These are phyloP conservation scores for Parastagonospora avenae DNA, from an alignment of 2,329 filamentous ascomycete genomes.

Conservation along the genomic window DNA sequence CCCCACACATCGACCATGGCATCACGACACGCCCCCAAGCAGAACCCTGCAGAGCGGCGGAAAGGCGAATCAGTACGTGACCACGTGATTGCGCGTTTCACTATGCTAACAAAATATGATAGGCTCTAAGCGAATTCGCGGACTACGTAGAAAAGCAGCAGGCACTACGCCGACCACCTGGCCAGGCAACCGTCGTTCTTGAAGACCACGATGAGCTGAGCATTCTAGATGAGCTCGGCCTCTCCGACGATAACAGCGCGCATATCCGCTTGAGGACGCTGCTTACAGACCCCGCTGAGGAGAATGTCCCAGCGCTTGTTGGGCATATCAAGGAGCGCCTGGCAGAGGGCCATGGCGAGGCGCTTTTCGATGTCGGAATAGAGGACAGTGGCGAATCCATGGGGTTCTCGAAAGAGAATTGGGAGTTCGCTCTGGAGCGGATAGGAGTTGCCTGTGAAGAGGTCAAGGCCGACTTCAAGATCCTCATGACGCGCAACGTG, in stretches of 20 bases:
- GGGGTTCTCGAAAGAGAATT: slow-evolving; percentile 74
- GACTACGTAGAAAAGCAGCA: slow-evolving; percentile 98
- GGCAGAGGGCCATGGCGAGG: slow-evolving; percentile 84
- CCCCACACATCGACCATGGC: slow-evolving; percentile 35
- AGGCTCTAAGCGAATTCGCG: slow-evolving; percentile 92
- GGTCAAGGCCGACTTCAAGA: slow-evolving; percentile 73
- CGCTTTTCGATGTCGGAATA: slow-evolving; percentile 87
- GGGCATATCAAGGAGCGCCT: slow-evolving; percentile 67
- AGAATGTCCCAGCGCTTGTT: slow-evolving; percentile 66
- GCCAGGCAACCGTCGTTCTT: slow-evolving; percentile 39
- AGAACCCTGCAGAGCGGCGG: slow-evolving; percentile 76
- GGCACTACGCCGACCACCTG: slow-evolving; percentile 62
- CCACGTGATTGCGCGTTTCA: neutral
- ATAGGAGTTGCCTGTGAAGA: slow-evolving; percentile 68
- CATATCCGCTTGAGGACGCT: slow-evolving; percentile 74
- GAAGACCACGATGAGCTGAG: slow-evolving; percentile 88
- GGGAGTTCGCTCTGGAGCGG: slow-evolving; percentile 72
- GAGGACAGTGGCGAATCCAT: slow-evolving; percentile 90
- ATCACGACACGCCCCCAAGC: slow-evolving; percentile 55
- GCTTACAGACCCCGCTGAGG: slow-evolving; percentile 64
- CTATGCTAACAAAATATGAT: slow-evolving; percentile 1
- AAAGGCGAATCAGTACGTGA: slow-evolving; percentile 79
- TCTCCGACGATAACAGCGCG: slow-evolving; percentile 71
- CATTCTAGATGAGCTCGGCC: slow-evolving; percentile 78
- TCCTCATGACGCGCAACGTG: slow-evolving; percentile 90